Evolutionary conservation across 1,139 yeast genomes (phyloP), one percentile per base, ranked within the genome.

Genomic region (Kodamaea suecica): DNA sequence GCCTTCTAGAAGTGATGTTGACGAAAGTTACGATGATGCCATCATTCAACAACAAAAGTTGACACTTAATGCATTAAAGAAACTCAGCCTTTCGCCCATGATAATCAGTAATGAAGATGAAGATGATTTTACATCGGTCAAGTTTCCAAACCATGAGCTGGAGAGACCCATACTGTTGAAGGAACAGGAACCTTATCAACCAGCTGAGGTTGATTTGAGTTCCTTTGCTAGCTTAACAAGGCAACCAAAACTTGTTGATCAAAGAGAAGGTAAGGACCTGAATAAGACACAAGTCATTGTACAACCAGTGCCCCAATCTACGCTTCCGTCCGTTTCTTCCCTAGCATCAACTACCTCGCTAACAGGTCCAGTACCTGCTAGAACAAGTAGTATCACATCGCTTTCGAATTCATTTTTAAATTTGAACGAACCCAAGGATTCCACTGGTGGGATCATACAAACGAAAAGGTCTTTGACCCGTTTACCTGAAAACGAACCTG

Each of bases 121-220:
- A 8, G 28, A 25, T 5, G 36, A 55, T 52, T 29, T 43, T 40
- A 43, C 40, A 34, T 34, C 44, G 11, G 39, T 44, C 8, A 36
- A 23, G 14, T 25, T 27, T n/a, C 7, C 29, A 26, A 30, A 30
- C 29, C 36, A 17, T 25, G 28, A 28, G 16, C 11, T 12, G 16
- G 19, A 21, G 13, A 25, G 30, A 21, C 21, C 6, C 9, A 19
- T 19, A 19, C 9, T 19, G 9, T 9, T 9, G n/a, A n/a, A n/a
- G 9, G 21, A 19, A 6, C 11, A 13, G 5, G 66, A 62, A 36
- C 73, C 74, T 1, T 74, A 73, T 48, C 73, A 69, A 36, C 79
- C 79, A 0, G 79, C 80, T 1, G 75, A 73, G 41, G 79, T 71
- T 5, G 80, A 74, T 43, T 58, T 74, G 41, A 63, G 73, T 4